Evolutionary conservation across 768 basidiomycete species (phyloP).

Genomic region (Daedaleopsis nitida): DNA sequence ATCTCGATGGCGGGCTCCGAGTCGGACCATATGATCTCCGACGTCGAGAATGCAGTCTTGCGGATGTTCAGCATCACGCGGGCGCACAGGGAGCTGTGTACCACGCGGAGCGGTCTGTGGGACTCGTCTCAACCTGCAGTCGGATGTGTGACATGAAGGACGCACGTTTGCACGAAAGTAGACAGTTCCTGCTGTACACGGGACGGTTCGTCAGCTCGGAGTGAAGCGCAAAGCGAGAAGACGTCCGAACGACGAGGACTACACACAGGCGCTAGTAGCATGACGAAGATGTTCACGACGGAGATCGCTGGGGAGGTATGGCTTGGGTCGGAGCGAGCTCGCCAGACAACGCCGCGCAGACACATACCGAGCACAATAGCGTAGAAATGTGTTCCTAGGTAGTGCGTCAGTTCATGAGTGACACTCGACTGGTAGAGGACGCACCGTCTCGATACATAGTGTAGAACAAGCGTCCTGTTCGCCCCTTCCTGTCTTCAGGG

Average conservation of each 20-base stretch:
- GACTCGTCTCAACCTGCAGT: background rate
- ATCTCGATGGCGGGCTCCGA: too few species aligned
- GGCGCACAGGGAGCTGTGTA: conserved; percentile 15
- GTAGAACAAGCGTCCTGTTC: background rate
- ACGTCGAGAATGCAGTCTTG: background rate
- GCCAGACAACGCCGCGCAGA: background rate
- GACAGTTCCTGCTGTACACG: background rate
- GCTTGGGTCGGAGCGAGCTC: background rate
- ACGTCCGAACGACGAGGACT: background rate
- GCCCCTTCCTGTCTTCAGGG: too few species aligned
- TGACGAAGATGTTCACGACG: conserved; percentile 7
- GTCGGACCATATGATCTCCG: too few species aligned
- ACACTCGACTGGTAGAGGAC: background rate
- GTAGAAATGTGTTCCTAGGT: conserved; percentile 5
- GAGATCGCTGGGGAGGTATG: background rate
- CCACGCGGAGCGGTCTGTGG: conserved; percentile 6
- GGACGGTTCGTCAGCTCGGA: background rate
- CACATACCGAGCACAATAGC: conserved; percentile 1
- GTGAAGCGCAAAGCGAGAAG: background rate
- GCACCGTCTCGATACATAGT: conserved; percentile 13
- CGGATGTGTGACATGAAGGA: background rate
- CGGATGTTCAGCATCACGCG: conserved; percentile 15
- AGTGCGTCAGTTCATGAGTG: background rate
- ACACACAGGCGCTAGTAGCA: conserved; percentile 5
- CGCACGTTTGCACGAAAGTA: background rate